phyloP scores from a whole-genome alignment of 208 protist species.

The Trypanosoma rangeli region DNA sequence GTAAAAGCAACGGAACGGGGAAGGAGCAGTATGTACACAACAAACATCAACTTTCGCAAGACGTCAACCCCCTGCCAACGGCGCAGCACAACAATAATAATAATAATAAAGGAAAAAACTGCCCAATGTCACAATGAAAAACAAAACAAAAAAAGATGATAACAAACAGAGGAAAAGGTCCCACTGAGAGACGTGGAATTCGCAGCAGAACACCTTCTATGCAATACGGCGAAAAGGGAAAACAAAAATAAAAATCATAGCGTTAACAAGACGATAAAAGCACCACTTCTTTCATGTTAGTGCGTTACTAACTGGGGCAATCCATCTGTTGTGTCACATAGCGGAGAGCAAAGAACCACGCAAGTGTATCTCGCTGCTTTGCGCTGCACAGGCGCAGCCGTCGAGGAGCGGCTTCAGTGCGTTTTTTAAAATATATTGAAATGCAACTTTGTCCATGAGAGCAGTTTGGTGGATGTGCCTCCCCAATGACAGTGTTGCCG shows the following conservation, averaged over 20 bases:
- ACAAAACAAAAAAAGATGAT: too few species aligned
- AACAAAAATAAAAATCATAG: constrained; percentile 2
- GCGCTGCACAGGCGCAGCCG: constrained; percentile 14
- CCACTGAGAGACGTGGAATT: background rate
- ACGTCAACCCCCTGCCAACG: too few species aligned
- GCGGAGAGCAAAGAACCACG: constrained; percentile 23
- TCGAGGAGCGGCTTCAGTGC: background rate
- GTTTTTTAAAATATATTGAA: constrained; percentile 16
- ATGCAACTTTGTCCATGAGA: constrained; percentile 7
- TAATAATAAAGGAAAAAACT: too few species aligned
- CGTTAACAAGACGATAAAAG: constrained; percentile 5
- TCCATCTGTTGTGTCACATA: background rate
- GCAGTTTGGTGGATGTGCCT: constrained; percentile 17
- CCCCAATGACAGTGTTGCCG: constrained; percentile 5
- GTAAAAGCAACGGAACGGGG: too few species aligned
- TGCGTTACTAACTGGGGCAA: background rate
- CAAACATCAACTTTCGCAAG: too few species aligned
- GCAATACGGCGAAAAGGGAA: background rate
- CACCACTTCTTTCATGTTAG: background rate
- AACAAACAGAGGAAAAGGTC: too few species aligned
- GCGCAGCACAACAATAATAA: too few species aligned
- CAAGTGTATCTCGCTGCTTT: constrained; percentile 13
- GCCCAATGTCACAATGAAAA: too few species aligned
- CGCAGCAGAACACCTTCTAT: background rate
- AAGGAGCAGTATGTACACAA: background rate